Evolutionary conservation across 306 rosid genomes (phyloP).

Genomic region (Glycine latifolia): DNA sequence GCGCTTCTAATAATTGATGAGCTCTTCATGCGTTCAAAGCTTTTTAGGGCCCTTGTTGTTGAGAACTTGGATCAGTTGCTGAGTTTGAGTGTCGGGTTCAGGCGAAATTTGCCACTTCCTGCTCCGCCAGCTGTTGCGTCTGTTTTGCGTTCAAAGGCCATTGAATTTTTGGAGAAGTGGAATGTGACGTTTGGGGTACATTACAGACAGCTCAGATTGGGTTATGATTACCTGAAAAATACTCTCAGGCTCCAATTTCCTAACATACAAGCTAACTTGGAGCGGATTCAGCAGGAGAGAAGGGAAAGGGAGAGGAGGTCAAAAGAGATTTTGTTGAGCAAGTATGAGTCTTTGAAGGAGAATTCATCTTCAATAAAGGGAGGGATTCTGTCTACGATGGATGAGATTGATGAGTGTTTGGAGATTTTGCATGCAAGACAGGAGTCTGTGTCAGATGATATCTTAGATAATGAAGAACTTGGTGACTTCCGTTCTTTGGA

Average conservation of each 20-base stretch:
- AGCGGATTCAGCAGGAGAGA: conserved; percentile 75
- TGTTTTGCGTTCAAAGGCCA: conserved; percentile 76
- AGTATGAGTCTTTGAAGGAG: conserved; percentile 71
- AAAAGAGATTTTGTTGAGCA: conserved; percentile 70
- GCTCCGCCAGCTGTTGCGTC: conserved; percentile 79
- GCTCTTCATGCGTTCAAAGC: conserved; percentile 95
- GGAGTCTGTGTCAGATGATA: conserved; percentile 49
- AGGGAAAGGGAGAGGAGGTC: conserved; percentile 85
- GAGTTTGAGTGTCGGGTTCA: conserved; percentile 83
- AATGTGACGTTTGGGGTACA: conserved; percentile 77
- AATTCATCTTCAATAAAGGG: conserved; percentile 63
- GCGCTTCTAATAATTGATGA: conserved; percentile 86
- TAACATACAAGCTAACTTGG: conserved; percentile 82
- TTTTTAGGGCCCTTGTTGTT: conserved; percentile 71
- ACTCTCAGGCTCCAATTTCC: conserved; percentile 91
- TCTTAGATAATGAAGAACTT: conserved; percentile 66
- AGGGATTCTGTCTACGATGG: conserved; percentile 71
- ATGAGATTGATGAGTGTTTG: conserved; percentile 87
- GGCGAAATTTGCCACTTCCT: conserved; percentile 77
- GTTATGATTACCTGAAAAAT: conserved; percentile 83
- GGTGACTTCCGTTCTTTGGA: conserved; percentile 72
- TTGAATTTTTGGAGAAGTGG: conserved; percentile 94
- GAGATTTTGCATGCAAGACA: conserved; percentile 70
- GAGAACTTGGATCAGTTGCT: conserved; percentile 78
- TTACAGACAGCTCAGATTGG: conserved; percentile 84